Conservation (phyloP, 371 early-diverging fungal genomes). For the Rhizopus arrhizus region DNA sequence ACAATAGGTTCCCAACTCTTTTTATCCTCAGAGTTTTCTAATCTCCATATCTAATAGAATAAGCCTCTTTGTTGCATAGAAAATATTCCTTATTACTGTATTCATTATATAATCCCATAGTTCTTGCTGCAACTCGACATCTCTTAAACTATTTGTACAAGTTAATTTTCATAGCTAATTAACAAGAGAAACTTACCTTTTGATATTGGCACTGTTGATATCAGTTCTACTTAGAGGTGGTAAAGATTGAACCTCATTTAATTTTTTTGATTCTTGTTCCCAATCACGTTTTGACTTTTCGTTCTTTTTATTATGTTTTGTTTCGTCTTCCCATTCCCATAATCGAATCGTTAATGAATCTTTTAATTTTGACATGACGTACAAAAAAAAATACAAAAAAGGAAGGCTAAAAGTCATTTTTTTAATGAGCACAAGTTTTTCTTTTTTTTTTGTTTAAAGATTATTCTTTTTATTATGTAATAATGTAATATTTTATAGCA, state of each 20-base stretch:
- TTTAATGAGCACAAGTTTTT: not conserved
- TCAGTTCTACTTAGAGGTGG: conserved; percentile 22
- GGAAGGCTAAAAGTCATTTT: not conserved
- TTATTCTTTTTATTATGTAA: too few relatives aligned
- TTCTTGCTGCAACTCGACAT: conserved; percentile 15
- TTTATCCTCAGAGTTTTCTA: conserved; percentile 3
- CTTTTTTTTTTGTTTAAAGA: not conserved
- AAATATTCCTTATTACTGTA: conserved; percentile 1
- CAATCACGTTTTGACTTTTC: conserved; percentile 15
- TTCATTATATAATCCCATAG: conserved; percentile 18
- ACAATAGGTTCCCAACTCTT: conserved; percentile 26
- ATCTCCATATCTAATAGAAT: not conserved
- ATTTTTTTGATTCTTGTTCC: conserved; percentile 7
- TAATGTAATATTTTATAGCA: too few relatives aligned
- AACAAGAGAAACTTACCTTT: not conserved
- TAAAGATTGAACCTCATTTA: conserved; percentile 10
- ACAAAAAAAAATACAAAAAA: conserved; percentile 1
- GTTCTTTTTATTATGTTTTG: not conserved
- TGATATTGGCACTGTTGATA: conserved; percentile 4
- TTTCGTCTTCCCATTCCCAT: not conserved
- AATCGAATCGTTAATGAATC: not conserved
- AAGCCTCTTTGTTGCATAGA: not conserved
- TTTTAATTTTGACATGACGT: not conserved
- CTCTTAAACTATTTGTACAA: conserved; percentile 15
- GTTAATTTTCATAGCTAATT: not conserved